Evolutionary conservation across 352 stramenopile species (phyloP).

Genomic region (Pythium sp.): DNA sequence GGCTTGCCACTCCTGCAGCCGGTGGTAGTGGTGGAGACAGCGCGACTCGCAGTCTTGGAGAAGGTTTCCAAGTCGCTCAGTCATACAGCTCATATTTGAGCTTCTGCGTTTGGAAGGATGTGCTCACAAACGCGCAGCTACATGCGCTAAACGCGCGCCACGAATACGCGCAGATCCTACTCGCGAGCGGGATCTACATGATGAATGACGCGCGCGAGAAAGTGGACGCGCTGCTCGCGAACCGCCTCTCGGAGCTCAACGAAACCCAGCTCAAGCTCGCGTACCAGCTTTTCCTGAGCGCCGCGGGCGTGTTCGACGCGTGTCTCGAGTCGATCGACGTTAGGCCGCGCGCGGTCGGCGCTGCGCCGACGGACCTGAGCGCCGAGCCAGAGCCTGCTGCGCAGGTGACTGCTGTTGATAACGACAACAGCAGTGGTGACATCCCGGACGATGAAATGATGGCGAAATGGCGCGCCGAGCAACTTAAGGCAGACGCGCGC

Average conservation of each 20-base stretch:
- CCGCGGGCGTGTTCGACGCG: constrained; percentile 47
- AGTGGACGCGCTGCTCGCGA: constrained; percentile 37
- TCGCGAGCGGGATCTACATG: constrained; percentile 42
- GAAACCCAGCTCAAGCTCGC: constrained; percentile 68
- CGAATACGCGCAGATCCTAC: constrained; percentile 51
- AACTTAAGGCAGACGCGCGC: constrained; percentile 24
- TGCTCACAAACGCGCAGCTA: constrained; percentile 40
- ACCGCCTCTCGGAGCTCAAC: constrained; percentile 40
- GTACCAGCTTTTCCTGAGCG: constrained; percentile 64
- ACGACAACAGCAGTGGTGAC: neutral
- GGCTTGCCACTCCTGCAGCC: neutral
- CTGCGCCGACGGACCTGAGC: constrained; percentile 30
- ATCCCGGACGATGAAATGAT: constrained; percentile 38
- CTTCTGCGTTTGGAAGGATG: constrained; percentile 60
- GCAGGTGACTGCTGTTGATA: neutral
- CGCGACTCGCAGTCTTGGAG: neutral
- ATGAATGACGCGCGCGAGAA: constrained; percentile 41
- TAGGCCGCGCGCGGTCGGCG: constrained; percentile 29
- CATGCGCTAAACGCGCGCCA: constrained; percentile 49
- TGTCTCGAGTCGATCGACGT: constrained; percentile 44
- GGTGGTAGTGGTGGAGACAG: neutral
- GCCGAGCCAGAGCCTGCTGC: constrained; percentile 10
- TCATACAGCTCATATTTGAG: constrained; percentile 35
- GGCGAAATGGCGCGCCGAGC: constrained; percentile 57
- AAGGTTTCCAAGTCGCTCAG: neutral